Evolutionary conservation across 2,329 filamentous ascomycete species (phyloP).

Genomic region (Pseudocercospora crystallina): DNA sequence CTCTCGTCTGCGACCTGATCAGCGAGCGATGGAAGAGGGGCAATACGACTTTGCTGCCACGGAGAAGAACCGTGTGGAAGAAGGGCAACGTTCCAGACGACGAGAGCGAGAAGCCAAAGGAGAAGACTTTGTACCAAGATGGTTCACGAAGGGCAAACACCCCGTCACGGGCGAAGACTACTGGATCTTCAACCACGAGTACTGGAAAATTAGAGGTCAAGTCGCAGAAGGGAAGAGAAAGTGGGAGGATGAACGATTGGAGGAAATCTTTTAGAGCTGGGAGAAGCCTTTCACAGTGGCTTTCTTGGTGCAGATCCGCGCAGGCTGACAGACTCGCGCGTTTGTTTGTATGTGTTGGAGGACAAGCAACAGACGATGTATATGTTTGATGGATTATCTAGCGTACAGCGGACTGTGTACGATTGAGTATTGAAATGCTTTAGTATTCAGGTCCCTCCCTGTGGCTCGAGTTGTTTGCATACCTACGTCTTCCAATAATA

Average conservation of each 20-base stretch:
- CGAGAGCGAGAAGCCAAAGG: constrained; percentile 72
- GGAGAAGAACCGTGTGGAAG: constrained; percentile 93
- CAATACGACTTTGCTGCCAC: constrained; percentile 88
- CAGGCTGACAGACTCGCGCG: too few species aligned
- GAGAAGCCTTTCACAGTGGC: too few species aligned
- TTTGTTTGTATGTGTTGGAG: too few species aligned
- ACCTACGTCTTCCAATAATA: too few species aligned
- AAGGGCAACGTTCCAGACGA: constrained; percentile 79
- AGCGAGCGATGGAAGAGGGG: constrained; percentile 98
- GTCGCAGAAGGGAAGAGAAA: constrained; percentile 60
- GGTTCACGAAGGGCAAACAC: constrained; percentile 75
- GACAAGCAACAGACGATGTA: too few species aligned
- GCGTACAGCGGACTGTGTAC: too few species aligned
- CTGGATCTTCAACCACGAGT: constrained; percentile 86
- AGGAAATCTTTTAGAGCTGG: constrained; percentile 66
- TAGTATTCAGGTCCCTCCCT: too few species aligned
- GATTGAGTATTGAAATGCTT: too few species aligned
- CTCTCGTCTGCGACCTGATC: constrained; percentile 87
- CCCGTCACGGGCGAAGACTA: constrained; percentile 82
- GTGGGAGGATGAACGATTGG: constrained; percentile 65
- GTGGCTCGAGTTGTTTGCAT: too few species aligned
- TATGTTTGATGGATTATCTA: too few species aligned
- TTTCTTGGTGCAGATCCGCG: too few species aligned
- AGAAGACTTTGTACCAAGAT: constrained; percentile 78
- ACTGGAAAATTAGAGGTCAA: constrained; percentile 74